phyloP scores from a whole-genome alignment of 768 basidiomycete species.

The Leucosporidium yakuticum region DNA sequence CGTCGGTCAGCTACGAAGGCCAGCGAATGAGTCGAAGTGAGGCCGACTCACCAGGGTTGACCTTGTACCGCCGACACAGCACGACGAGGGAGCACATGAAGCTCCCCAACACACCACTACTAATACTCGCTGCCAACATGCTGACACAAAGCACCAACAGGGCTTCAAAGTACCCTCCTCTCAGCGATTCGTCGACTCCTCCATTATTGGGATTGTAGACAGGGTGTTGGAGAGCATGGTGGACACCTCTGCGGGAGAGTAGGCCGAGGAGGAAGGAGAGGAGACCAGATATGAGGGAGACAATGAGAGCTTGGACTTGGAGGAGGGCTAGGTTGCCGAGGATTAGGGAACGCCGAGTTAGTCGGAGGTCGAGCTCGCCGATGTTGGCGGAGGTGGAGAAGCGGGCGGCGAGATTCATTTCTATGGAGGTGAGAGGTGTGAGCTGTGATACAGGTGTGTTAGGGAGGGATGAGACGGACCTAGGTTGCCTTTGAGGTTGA shows the following conservation, averaged over 20 bases:
- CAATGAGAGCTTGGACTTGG: slow-evolving; percentile 86
- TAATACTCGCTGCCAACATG: slow-evolving; percentile 56
- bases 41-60: slow-evolving; percentile 67
- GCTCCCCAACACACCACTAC: slow-evolving; percentile 72
- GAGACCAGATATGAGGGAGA: slow-evolving; percentile 78
- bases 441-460: neutral
- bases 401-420: slow-evolving; percentile 96
- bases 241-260: slow-evolving; percentile 30
- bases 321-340: slow-evolving; percentile 76
- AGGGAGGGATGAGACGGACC: too few species aligned
- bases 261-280: slow-evolving; percentile 68
- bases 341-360: slow-evolving; percentile 59
- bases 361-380: slow-evolving; percentile 74
- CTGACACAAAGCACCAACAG: slow-evolving; percentile 46
- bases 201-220: slow-evolving; percentile 10
- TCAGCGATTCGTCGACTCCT: slow-evolving; percentile 33
- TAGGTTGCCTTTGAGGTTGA: slow-evolving; percentile 81
- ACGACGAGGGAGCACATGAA: slow-evolving; percentile 87
- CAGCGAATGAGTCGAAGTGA: neutral
- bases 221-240: slow-evolving; percentile 30
- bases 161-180: slow-evolving; percentile 45
- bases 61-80: slow-evolving; percentile 63
- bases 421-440: slow-evolving; percentile 48
- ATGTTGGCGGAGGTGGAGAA: slow-evolving; percentile 90
- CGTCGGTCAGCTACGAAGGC: neutral